Percentiles rank a stretch among this genome's conserved stretches.
These are phyloP conservation scores for Tilletia indica DNA, from an alignment of 1,284 basidiomycete species.

Conservation along the genomic window DNA sequence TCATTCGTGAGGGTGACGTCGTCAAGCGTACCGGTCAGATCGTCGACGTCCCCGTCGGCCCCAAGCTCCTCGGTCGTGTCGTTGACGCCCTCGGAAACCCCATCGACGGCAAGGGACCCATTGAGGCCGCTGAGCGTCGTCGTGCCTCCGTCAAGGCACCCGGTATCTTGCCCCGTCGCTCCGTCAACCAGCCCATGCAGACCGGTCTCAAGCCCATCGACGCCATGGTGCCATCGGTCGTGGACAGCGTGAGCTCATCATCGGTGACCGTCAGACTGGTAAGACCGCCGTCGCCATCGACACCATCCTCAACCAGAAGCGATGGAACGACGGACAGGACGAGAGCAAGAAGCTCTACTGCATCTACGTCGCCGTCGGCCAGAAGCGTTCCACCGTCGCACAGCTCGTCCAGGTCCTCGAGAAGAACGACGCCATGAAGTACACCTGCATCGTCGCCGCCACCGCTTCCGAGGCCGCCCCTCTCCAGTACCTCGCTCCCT, in stretches of 20 bases:
- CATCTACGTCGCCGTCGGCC: slow-evolving; percentile 97
- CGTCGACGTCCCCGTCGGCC: slow-evolving; percentile 98
- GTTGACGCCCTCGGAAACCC: slow-evolving; percentile 99
- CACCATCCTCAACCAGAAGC: slow-evolving; percentile 99
- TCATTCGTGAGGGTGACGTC: slow-evolving; percentile 99
- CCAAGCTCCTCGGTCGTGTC: slow-evolving; percentile 92
- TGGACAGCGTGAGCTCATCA: slow-evolving; percentile 99
- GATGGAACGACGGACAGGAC: slow-evolving; percentile 96
- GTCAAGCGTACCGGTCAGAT: slow-evolving; percentile 99
- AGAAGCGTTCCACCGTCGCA: slow-evolving; percentile 98
- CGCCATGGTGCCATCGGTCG: slow-evolving; percentile 99
- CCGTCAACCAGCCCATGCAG: slow-evolving; percentile 99
- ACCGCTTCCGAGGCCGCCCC: slow-evolving; percentile 98
- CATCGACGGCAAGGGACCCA: slow-evolving; percentile 98
- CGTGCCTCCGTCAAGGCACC: slow-evolving; percentile 98
- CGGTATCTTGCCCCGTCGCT: slow-evolving; percentile 96
- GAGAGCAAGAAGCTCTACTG: slow-evolving; percentile 98
- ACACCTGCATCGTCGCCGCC: slow-evolving; percentile 96
- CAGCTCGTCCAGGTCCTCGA: slow-evolving; percentile 99
- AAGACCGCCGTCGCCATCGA: slow-evolving; percentile 99
- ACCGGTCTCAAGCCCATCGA: slow-evolving; percentile 99
- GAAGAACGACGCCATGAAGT: slow-evolving; percentile 99
- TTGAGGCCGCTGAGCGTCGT: slow-evolving; percentile 85
- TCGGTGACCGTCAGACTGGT: slow-evolving; percentile 99
- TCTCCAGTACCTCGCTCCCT: slow-evolving; percentile 97